These are phyloP conservation scores for Mortierella hygrophila DNA, from an alignment of 192 early-diverging fungal species.

Conservation along the genomic window DNA sequence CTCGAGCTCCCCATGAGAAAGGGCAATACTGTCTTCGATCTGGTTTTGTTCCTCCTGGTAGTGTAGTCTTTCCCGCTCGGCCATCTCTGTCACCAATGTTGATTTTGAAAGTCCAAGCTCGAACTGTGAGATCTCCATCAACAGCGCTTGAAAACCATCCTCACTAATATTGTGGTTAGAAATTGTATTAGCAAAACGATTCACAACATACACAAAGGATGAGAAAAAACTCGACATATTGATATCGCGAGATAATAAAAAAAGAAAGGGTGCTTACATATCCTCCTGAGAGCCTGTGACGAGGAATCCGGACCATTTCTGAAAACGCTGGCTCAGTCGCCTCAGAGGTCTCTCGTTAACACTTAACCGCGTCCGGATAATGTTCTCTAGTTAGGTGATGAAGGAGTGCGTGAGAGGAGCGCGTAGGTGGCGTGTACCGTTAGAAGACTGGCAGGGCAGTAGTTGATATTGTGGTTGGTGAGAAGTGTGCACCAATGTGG, in stretches of 20 bases:
- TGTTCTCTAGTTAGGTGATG: conserved; percentile 17
- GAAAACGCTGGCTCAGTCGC: conserved; percentile 22
- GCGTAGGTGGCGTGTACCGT: not conserved
- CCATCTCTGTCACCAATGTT: conserved; percentile 41
- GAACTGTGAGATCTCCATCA: conserved; percentile 34
- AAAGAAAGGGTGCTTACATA: not conserved
- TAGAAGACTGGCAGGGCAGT: not conserved
- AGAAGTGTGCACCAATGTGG: not conserved
- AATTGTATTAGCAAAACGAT: not conserved
- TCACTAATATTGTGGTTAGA: conserved; percentile 9
- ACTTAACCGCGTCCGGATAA: conserved; percentile 41
- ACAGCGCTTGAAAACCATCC: conserved; percentile 12
- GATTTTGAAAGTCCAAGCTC: conserved; percentile 35
- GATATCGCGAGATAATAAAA: not conserved
- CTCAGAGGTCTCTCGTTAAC: conserved; percentile 46
- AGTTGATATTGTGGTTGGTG: not conserved
- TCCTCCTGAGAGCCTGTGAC: conserved; percentile 16
- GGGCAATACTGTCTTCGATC: conserved; percentile 19
- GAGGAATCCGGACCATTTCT: conserved; percentile 31
- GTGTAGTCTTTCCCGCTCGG: conserved; percentile 30
- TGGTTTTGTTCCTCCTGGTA: conserved; percentile 36
- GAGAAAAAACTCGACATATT: not conserved
- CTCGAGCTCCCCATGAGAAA: conserved; percentile 32
- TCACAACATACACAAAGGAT: not conserved
- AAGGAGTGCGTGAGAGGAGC: not conserved